Percentiles rank a stretch among this genome's conserved stretches.
Evolutionary conservation across 2,329 filamentous ascomycete species (phyloP).

Genomic region (Fusarium marasasianum): DNA sequence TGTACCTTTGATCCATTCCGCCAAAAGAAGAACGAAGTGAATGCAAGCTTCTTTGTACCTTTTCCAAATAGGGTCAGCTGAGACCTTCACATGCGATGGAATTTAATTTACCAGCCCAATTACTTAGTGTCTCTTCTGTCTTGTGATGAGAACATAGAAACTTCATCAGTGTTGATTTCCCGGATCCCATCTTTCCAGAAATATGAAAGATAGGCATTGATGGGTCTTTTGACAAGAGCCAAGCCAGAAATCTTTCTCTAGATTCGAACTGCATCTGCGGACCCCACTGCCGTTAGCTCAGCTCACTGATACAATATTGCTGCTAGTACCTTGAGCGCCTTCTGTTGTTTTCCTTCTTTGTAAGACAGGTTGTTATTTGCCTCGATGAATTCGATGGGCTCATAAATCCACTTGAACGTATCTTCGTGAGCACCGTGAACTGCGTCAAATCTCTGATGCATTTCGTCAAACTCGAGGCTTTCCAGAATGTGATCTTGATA

Average conservation of each 20-base stretch:
- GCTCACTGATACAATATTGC: accelerated
- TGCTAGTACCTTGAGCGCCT: not conserved
- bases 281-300: accelerated
- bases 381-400: accelerated
- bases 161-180: conserved; percentile 2
- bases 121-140: not conserved
- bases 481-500: not conserved
- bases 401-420: not conserved
- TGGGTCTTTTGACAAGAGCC: not conserved
- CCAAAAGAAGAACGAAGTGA: not conserved
- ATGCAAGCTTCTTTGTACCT: not conserved
- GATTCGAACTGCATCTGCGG: not conserved
- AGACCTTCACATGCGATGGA: too few species aligned
- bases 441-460: not conserved
- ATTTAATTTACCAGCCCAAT: not conserved
- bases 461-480: not conserved
- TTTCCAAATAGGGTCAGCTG: accelerated
- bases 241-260: not conserved
- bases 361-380: not conserved
- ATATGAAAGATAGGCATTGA: not conserved
- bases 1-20: not conserved
- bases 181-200: not conserved
- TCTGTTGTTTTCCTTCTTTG: accelerated
- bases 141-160: not conserved
- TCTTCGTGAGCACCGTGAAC: not conserved